Percentiles rank a stretch among this genome's conserved stretches.
These are phyloP conservation scores for Mortierella antarctica DNA, from an alignment of 192 early-diverging fungal species.

Conservation along the genomic window DNA sequence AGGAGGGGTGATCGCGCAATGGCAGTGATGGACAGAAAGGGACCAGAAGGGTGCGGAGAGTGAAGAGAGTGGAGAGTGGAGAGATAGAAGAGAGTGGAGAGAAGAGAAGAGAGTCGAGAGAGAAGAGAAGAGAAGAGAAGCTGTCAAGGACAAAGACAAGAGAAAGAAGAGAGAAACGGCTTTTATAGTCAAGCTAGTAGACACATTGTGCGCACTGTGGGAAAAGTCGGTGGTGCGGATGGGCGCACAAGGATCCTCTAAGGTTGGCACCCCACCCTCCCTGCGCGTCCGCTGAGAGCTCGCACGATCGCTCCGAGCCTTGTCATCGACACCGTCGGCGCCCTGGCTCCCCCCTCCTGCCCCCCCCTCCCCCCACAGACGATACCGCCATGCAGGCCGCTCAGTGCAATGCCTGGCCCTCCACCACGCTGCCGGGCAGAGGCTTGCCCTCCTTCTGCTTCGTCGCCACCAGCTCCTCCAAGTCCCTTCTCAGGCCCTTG, in stretches of 20 bases:
- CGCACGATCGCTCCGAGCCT: too few relatives aligned
- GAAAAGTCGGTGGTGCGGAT: background rate
- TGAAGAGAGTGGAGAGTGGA: background rate
- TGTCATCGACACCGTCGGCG: background rate
- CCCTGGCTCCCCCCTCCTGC: background rate
- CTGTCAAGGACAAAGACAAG: background rate
- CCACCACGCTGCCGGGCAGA: conserved; percentile 5
- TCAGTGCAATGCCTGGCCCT: conserved; percentile 5
- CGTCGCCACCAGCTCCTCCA: conserved; percentile 18
- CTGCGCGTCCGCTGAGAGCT: too few relatives aligned
- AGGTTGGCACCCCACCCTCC: too few relatives aligned
- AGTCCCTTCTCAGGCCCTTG: conserved; percentile 6
- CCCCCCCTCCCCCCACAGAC: background rate
- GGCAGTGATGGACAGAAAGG: background rate
- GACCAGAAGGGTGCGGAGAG: background rate
- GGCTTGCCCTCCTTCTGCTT: conserved; percentile 26
- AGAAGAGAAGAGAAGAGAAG: background rate
- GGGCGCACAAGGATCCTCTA: background rate
- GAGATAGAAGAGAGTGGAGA: background rate
- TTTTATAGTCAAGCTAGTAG: too few relatives aligned
- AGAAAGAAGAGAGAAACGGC: background rate
- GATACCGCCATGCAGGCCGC: background rate
- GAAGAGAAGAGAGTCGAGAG: conserved; percentile 1
- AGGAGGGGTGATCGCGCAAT: too few relatives aligned
- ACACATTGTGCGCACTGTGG: too few relatives aligned